Evolutionary conservation across 495 filamentous ascomycete genomes (phyloP).

Genomic region (Saxispiralis lemnorum): DNA sequence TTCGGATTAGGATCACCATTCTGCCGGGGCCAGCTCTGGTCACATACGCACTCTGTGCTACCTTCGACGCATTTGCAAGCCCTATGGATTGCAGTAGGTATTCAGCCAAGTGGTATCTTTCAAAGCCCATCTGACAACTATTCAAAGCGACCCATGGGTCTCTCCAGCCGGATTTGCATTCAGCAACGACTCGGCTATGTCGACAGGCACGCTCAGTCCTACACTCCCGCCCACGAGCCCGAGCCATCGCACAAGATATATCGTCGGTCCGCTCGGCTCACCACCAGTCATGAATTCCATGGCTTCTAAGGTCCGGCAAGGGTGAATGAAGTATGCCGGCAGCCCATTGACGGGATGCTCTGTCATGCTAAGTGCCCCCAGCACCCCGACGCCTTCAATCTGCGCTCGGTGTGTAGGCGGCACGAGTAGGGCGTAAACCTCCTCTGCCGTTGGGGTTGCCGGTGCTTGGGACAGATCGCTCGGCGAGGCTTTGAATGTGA

Average conservation of each 20-base stretch:
- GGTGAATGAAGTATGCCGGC: conserved; percentile 68
- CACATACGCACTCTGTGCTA: no score
- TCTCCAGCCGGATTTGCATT: no score
- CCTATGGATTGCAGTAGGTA: not conserved
- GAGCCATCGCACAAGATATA: conserved; percentile 67
- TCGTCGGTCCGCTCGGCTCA: conserved; percentile 32
- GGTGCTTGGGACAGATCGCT: not conserved
- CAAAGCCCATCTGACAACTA: not conserved
- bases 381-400: conserved; percentile 40
- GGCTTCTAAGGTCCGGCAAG: conserved; percentile 67
- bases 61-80: no score
- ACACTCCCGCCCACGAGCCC: conserved; percentile 58
- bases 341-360: conserved; percentile 60
- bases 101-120: not conserved
- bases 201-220: conserved; percentile 49
- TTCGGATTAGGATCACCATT: conserved; percentile 10
- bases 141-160: not conserved
- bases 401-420: conserved; percentile 40
- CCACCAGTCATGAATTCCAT: conserved; percentile 36
- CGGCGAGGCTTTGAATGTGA: conserved; percentile 32
- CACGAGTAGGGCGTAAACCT: conserved; percentile 51
- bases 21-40: not conserved
- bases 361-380: conserved; percentile 61
- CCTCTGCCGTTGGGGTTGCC: conserved; percentile 24
- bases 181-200: conserved; percentile 19